Percentiles rank a stretch among this genome's conserved stretches.
These are phyloP conservation scores for Stygiomarasmius scandens DNA, from an alignment of 1,284 basidiomycete genomes.

Conservation along the genomic window DNA sequence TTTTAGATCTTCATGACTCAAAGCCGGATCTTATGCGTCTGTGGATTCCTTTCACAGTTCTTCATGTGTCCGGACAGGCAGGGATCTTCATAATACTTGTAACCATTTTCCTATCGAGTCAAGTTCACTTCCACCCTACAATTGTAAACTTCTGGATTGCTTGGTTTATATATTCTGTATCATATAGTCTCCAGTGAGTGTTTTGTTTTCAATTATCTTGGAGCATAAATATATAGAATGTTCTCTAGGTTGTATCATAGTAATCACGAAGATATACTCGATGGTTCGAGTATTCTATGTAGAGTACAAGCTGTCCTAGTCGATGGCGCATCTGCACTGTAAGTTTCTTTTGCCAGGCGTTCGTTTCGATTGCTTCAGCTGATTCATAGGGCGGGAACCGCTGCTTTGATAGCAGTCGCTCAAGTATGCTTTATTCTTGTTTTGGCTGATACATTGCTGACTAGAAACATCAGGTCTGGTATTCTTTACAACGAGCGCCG, in stretches of 20 bases:
- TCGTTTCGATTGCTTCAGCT: slow-evolving; percentile 1
- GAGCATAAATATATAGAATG: slow-evolving; percentile 36
- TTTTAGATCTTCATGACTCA: not conserved
- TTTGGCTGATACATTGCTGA: too few relatives aligned
- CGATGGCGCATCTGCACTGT: slow-evolving; percentile 58
- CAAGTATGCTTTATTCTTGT: too few relatives aligned
- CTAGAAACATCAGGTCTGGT: not conserved
- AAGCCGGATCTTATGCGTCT: slow-evolving; percentile 22
- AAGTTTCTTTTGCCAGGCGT: slow-evolving; percentile 19
- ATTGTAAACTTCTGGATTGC: slow-evolving; percentile 56
- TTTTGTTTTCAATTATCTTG: not conserved
- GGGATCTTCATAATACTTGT: slow-evolving; percentile 49
- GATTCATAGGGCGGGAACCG: slow-evolving; percentile 44
- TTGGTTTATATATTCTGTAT: slow-evolving; percentile 57
- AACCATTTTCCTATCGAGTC: slow-evolving; percentile 47
- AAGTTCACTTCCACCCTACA: slow-evolving; percentile 44
- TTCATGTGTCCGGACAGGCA: slow-evolving; percentile 52
- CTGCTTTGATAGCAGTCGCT: slow-evolving; percentile 50
- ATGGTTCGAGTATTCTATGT: slow-evolving; percentile 38
- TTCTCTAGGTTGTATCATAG: slow-evolving; percentile 15
- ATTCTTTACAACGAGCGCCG: not conserved
- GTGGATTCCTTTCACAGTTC: slow-evolving; percentile 38
- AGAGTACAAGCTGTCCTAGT: slow-evolving; percentile 53
- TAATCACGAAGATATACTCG: slow-evolving; percentile 20
- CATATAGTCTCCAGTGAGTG: slow-evolving; percentile 53